Conservation (phyloP, 2,329 filamentous ascomycete species). For the Daldinia sp. region DNA sequence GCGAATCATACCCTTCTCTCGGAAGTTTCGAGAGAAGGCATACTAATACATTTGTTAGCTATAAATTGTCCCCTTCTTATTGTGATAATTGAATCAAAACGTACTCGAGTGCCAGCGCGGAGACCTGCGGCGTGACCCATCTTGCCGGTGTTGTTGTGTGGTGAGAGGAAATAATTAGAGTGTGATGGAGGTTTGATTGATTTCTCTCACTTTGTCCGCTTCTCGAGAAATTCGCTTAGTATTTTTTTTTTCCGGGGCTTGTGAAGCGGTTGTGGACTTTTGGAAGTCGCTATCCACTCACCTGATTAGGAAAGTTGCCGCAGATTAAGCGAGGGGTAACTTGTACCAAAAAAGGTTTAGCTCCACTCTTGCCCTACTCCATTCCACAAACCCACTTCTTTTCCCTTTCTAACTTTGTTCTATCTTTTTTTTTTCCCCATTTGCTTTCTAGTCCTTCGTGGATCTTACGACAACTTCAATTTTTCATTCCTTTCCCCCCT, state of each 20-base stretch:
- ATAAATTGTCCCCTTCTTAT: background rate
- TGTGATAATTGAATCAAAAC: slow-evolving; percentile 48
- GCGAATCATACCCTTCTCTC: slow-evolving; percentile 92
- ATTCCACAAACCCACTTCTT: slow-evolving; percentile 41
- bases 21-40: slow-evolving; percentile 94
- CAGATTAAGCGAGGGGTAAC: slow-evolving; percentile 42
- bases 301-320: background rate
- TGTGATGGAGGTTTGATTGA: slow-evolving; percentile 31
- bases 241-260: slow-evolving; percentile 37
- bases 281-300: slow-evolving; percentile 10
- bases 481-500: slow-evolving; percentile 22
- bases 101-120: slow-evolving; percentile 83
- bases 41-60: slow-evolving; percentile 60
- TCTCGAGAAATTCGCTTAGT: slow-evolving; percentile 42
- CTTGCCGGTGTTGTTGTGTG: slow-evolving; percentile 63
- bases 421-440: slow-evolving; percentile 29
- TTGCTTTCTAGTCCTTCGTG: slow-evolving; percentile 27
- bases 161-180: slow-evolving; percentile 33
- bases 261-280: slow-evolving; percentile 30
- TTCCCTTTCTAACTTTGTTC: slow-evolving; percentile 15
- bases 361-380: slow-evolving; percentile 43
- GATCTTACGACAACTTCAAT: slow-evolving; percentile 37
- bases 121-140: slow-evolving; percentile 91
- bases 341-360: slow-evolving; percentile 28
- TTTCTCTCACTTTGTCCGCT: slow-evolving; percentile 33